These are phyloP conservation scores for Starmerella floris DNA, from an alignment of 805 yeast species.

Conservation along the genomic window DNA sequence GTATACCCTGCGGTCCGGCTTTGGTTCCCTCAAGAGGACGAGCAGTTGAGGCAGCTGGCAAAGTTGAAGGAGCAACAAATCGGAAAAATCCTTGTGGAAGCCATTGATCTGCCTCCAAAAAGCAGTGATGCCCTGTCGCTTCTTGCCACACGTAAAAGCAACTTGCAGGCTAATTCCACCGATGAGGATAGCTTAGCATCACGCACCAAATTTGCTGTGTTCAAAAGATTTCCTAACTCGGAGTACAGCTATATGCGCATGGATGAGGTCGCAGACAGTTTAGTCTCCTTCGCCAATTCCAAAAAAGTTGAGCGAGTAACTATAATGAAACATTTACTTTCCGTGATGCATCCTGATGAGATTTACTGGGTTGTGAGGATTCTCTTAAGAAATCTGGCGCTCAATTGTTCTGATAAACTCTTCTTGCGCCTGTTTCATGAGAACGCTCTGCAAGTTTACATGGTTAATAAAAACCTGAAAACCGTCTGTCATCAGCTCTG, in stretches of 20 bases:
- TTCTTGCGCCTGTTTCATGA: slow-evolving; percentile 62
- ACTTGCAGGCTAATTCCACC: neutral
- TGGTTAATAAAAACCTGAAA: slow-evolving; percentile 51
- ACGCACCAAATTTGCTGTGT: slow-evolving; percentile 38
- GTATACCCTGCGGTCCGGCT: slow-evolving; percentile 55
- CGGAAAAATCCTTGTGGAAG: slow-evolving; percentile 35
- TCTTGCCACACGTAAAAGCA: slow-evolving; percentile 23
- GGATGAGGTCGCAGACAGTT: slow-evolving; percentile 36
- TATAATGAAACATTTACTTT: slow-evolving; percentile 39
- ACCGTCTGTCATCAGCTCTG: slow-evolving; percentile 45
- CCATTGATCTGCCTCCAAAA: slow-evolving; percentile 45
- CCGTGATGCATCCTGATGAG: slow-evolving; percentile 46
- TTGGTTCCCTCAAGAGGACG: slow-evolving; percentile 48
- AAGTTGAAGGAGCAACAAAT: slow-evolving; percentile 51
- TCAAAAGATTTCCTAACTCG: slow-evolving; percentile 35
- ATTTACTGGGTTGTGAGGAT: slow-evolving; percentile 56
- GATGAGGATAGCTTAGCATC: slow-evolving; percentile 32
- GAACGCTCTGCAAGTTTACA: slow-evolving; percentile 52
- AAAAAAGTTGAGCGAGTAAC: slow-evolving; percentile 31
- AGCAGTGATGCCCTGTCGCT: slow-evolving; percentile 46
- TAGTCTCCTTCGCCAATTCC: slow-evolving; percentile 34
- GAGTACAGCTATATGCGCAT: slow-evolving; percentile 32
- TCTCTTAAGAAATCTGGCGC: slow-evolving; percentile 35
- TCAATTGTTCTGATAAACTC: slow-evolving; percentile 48
- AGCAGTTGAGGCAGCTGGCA: slow-evolving; percentile 36